Conservation (phyloP, 768 basidiomycete genomes). For the Boletus rex-veris region DNA sequence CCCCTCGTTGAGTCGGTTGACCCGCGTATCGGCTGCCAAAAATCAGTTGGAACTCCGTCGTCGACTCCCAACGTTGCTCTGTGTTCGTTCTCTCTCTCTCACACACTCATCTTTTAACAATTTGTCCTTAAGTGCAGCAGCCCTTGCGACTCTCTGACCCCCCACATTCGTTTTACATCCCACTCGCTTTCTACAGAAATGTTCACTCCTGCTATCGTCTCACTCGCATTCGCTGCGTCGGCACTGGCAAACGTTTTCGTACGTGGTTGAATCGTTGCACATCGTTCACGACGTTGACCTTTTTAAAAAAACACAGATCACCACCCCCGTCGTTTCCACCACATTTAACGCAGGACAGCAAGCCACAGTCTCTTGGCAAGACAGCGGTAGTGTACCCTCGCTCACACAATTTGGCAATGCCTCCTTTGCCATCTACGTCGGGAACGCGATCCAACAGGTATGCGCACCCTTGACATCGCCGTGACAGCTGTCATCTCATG, state of each 20-base stretch:
- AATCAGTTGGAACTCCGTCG: conserved; percentile 34
- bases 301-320: conserved; percentile 43
- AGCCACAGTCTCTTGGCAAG: conserved; percentile 56
- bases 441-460: conserved; percentile 63
- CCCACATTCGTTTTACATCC: conserved; percentile 24
- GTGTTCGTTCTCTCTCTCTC: background rate
- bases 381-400: conserved; percentile 45
- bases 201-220: conserved; percentile 47
- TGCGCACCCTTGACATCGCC: background rate
- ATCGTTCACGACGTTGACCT: background rate
- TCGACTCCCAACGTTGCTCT: background rate
- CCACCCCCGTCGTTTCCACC: conserved; percentile 47
- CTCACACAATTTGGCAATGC: conserved; percentile 50
- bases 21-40: conserved; percentile 1
- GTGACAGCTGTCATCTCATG: background rate
- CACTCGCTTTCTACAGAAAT: conserved; percentile 35
- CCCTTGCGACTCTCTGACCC: conserved; percentile 2
- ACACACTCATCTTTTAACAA: background rate
- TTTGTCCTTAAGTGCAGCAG: background rate
- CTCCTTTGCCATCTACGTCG: conserved; percentile 58
- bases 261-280: conserved; percentile 23
- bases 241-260: conserved; percentile 59
- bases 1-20: background rate
- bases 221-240: conserved; percentile 51
- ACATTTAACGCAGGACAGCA: conserved; percentile 48